Evolutionary conservation across 768 basidiomycete genomes (phyloP).

Genomic region (Trametes coccinea): DNA sequence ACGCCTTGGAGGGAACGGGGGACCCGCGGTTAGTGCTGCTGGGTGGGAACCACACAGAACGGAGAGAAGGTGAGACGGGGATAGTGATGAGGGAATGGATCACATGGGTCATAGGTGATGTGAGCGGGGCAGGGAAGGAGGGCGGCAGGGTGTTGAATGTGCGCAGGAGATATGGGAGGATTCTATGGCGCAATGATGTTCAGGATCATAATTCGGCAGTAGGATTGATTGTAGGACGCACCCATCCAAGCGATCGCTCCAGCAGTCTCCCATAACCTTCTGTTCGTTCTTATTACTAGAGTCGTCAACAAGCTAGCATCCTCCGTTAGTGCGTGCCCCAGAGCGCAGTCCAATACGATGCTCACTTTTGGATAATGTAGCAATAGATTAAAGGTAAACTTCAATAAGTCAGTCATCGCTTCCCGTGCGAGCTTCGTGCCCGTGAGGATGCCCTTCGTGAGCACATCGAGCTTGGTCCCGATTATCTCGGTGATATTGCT

Average conservation of each 20-base stretch:
- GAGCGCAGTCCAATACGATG: neutral
- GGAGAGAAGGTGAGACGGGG: constrained; percentile 61
- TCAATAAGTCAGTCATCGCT: constrained; percentile 81
- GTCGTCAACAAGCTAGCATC: constrained; percentile 25
- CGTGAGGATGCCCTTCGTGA: constrained; percentile 49
- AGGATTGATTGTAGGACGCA: constrained; percentile 35
- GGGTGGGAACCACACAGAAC: constrained; percentile 60
- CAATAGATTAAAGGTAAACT: constrained; percentile 80
- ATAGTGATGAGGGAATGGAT: constrained; percentile 82
- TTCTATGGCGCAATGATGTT: constrained; percentile 38
- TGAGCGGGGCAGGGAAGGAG: constrained; percentile 61
- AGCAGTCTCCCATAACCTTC: constrained; percentile 70
- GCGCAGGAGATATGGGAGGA: constrained; percentile 71
- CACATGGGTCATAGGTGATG: constrained; percentile 72
- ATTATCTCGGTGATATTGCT: constrained; percentile 65
- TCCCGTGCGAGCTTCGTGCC: constrained; percentile 61
- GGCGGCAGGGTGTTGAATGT: constrained; percentile 68
- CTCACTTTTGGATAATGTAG: constrained; percentile 78
- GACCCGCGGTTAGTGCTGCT: constrained; percentile 27
- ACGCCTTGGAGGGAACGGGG: constrained; percentile 36
- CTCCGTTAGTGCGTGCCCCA: no score
- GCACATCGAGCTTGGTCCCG: constrained; percentile 56
- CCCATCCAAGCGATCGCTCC: constrained; percentile 75
- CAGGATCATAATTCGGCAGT: neutral
- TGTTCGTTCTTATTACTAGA: constrained; percentile 20